Evolutionary conservation across 306 rosid genomes (phyloP).

Genomic region (Sphenostylis stenocarpa): DNA sequence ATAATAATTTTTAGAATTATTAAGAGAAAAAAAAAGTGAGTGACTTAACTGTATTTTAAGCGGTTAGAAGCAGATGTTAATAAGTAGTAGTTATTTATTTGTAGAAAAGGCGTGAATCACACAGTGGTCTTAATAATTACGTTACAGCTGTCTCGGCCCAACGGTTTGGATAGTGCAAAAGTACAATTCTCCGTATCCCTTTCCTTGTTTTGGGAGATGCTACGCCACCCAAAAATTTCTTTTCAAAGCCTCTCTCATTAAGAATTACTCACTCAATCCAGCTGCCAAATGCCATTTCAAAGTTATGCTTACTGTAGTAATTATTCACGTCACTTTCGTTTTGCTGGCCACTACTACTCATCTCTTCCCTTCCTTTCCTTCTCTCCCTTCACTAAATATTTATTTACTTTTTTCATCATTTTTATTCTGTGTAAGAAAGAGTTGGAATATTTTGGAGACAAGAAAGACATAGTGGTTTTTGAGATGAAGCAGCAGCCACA

Average conservation of each 20-base stretch:
- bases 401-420: neutral
- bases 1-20: neutral
- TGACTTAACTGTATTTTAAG: neutral
- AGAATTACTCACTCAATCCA: conserved; percentile 18
- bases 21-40: neutral
- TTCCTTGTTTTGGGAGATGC: conserved; percentile 17
- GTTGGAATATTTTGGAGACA: neutral
- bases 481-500: neutral
- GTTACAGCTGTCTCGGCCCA: conserved; percentile 38
- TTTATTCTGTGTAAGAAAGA: neutral
- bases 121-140: conserved; percentile 19
- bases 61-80: neutral
- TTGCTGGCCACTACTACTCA: conserved; percentile 25
- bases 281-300: conserved; percentile 26
- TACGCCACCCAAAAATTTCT: neutral
- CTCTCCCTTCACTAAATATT: neutral
- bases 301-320: conserved; percentile 18
- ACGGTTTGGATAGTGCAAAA: conserved; percentile 33
- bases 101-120: neutral
- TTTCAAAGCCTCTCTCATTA: neutral
- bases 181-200: conserved; percentile 40
- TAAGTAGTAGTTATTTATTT: neutral
- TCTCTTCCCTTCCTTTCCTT: too few species aligned
- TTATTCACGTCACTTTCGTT: conserved; percentile 29
- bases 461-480: neutral